Evolutionary conservation across 768 basidiomycete species (phyloP).

Genomic region (Macrolepiota fuliginosa): DNA sequence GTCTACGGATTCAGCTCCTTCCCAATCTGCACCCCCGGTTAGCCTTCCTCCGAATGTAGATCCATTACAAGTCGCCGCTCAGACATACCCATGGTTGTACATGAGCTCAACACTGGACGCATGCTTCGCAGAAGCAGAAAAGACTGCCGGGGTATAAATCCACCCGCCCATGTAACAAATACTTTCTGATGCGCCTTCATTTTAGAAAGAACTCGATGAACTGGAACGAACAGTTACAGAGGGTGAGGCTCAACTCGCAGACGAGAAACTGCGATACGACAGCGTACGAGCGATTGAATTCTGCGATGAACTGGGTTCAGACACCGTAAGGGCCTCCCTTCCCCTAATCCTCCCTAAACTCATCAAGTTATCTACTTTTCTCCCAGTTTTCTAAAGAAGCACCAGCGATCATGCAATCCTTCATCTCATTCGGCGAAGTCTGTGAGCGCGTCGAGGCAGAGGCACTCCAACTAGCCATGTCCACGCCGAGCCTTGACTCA

Average conservation of each 20-base stretch:
- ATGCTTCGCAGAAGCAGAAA: constrained; percentile 40
- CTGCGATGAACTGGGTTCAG: constrained; percentile 40
- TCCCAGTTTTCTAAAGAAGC: constrained; percentile 41
- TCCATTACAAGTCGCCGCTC: constrained; percentile 46
- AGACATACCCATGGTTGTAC: constrained; percentile 56
- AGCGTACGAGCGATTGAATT: constrained; percentile 42
- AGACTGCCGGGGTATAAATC: constrained; percentile 30
- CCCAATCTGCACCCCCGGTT: constrained; percentile 6
- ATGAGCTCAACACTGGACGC: constrained; percentile 58
- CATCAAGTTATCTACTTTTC: neutral
- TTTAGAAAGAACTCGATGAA: constrained; percentile 35
- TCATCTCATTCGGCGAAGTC: constrained; percentile 43
- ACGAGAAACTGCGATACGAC: constrained; percentile 39
- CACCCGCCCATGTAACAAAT: neutral
- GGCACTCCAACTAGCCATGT: constrained; percentile 40
- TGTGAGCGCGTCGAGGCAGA: constrained; percentile 40
- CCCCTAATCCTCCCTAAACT: neutral
- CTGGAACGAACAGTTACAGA: constrained; percentile 29
- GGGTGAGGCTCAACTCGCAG: constrained; percentile 40
- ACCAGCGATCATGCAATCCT: constrained; percentile 46
- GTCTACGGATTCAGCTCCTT: neutral
- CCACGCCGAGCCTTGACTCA: constrained; percentile 26
- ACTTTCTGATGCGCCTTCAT: neutral
- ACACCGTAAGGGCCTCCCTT: constrained; percentile 26
- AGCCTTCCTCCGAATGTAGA: constrained; percentile 31